Conservation (phyloP, 805 yeast genomes). For the Candida taoyuanica region DNA sequence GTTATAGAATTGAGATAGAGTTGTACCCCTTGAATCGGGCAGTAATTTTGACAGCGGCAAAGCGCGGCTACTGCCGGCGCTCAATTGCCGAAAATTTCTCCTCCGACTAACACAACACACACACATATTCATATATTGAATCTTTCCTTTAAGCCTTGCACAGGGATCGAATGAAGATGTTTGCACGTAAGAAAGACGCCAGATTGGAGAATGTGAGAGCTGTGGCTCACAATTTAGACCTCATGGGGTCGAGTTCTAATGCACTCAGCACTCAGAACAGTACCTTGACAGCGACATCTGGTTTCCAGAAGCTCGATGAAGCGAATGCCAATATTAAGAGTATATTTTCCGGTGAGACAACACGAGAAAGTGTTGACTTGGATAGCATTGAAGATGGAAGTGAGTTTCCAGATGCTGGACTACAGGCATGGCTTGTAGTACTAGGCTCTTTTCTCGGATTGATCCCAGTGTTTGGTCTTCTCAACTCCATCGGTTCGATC, state of each 20-base stretch:
- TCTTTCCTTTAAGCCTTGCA: too few species aligned
- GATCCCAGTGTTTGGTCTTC: slow-evolving; percentile 52
- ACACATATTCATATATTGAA: too few species aligned
- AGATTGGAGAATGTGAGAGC: background rate
- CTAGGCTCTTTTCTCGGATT: slow-evolving; percentile 59
- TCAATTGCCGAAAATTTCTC: too few species aligned
- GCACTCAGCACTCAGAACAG: background rate
- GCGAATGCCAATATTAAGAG: slow-evolving; percentile 7
- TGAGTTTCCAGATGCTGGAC: slow-evolving; percentile 52
- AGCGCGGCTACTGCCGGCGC: background rate
- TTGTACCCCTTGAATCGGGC: too few species aligned
- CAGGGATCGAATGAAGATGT: background rate
- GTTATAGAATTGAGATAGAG: too few species aligned
- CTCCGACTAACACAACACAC: too few species aligned
- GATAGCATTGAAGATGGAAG: slow-evolving; percentile 15
- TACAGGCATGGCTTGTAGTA: slow-evolving; percentile 51
- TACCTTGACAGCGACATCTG: slow-evolving; percentile 6
- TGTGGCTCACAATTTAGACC: too few species aligned
- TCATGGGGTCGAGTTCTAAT: background rate
- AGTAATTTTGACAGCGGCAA: too few species aligned
- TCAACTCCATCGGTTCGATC: slow-evolving; percentile 61
- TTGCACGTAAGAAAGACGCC: background rate
- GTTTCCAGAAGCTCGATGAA: slow-evolving; percentile 6
- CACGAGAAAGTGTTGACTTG: slow-evolving; percentile 1
- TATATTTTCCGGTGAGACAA: slow-evolving; percentile 8